phyloP scores from a whole-genome alignment of 148 eudicot genomes.

The Rhododendron williamsianum region DNA sequence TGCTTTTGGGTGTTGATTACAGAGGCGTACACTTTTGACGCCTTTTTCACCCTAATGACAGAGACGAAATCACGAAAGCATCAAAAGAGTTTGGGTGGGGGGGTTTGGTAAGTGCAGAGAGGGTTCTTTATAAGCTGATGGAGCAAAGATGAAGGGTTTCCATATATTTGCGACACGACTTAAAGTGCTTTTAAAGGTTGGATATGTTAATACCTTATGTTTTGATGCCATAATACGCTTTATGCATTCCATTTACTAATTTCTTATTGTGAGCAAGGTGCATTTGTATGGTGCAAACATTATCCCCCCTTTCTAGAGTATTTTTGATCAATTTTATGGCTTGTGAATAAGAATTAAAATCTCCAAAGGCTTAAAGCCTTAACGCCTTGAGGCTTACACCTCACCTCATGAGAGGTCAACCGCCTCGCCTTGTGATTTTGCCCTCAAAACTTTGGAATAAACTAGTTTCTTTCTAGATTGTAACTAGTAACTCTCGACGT shows the following conservation, averaged over 20 bases:
- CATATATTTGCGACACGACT: neutral
- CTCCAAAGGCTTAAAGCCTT: too few relatives aligned
- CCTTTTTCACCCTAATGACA: neutral
- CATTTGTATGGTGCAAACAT: too few relatives aligned
- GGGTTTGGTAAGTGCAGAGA: too few relatives aligned
- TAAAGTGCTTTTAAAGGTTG: neutral
- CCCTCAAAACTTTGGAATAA: neutral
- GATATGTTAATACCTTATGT: neutral
- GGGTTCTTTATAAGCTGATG: neutral
- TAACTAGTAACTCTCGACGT: neutral
- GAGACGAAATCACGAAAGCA: neutral
- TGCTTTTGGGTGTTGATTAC: too few relatives aligned
- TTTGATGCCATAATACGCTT: neutral
- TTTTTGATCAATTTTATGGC: too few relatives aligned
- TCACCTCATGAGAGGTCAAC: neutral
- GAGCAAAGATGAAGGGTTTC: neutral
- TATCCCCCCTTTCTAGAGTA: too few relatives aligned
- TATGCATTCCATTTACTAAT: too few relatives aligned
- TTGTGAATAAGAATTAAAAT: too few relatives aligned
- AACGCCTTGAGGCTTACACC: too few relatives aligned
- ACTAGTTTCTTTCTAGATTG: neutral
- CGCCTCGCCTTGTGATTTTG: neutral
- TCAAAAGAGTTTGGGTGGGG: too few relatives aligned
- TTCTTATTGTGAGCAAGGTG: too few relatives aligned
- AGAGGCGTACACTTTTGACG: neutral